Conservation (phyloP, 257 asterid genomes). For the Lycium ferocissimum region DNA sequence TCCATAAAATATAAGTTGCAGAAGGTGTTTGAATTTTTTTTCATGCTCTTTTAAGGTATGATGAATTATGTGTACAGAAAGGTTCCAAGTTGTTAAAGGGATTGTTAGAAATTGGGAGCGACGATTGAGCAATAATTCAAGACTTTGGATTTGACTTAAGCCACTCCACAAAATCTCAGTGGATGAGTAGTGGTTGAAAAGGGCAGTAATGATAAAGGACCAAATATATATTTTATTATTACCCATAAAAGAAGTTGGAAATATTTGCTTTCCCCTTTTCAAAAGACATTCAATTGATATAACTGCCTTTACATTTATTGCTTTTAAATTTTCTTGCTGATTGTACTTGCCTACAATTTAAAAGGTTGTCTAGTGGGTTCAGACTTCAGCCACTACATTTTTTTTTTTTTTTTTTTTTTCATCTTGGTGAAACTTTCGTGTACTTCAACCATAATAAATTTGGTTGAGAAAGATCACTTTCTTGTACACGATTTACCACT, state of each 20-base stretch:
- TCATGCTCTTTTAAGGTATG: constrained; percentile 30
- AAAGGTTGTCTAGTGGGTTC: not conserved
- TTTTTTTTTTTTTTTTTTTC: not conserved
- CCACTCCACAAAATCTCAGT: constrained; percentile 56
- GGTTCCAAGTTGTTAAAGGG: not conserved
- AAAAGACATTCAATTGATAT: not conserved
- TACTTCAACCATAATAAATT: not conserved
- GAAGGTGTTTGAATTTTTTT: constrained; percentile 35
- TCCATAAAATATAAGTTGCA: not conserved
- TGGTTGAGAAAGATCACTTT: not conserved
- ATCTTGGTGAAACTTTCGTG: not conserved
- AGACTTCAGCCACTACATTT: not conserved
- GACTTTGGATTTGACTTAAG: constrained; percentile 47
- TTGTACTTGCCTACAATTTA: not conserved
- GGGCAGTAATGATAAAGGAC: not conserved
- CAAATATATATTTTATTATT: constrained; percentile 9
- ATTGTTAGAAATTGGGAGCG: not conserved
- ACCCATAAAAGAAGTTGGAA: not conserved
- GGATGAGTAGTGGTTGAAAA: constrained; percentile 61
- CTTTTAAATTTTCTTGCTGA: not conserved
- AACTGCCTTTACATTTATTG: not conserved
- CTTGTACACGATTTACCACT: not conserved
- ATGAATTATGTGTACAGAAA: constrained; percentile 46
- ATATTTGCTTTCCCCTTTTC: not conserved
- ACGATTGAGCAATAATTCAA: constrained; percentile 45